Percentiles rank a stretch among this genome's conserved stretches.
Evolutionary conservation across 768 basidiomycete species (phyloP).

Genomic region (Leccinum longicurvipes): DNA sequence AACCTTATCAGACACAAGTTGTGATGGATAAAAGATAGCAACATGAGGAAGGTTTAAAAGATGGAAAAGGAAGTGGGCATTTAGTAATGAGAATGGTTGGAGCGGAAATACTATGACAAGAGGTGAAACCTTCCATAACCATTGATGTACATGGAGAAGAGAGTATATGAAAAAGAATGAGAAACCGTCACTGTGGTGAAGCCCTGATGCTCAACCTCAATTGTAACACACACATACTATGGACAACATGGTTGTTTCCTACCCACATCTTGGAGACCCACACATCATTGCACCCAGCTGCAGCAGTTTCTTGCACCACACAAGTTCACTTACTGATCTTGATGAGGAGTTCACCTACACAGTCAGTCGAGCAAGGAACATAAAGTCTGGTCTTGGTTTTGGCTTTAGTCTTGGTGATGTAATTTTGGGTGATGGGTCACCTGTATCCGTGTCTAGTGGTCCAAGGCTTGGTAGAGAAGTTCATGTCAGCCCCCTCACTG

Average conservation of each 20-base stretch:
- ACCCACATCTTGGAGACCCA: slow-evolving; percentile 69
- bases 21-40: too few species aligned
- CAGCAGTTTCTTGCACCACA: slow-evolving; percentile 54
- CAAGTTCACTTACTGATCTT: slow-evolving; percentile 77
- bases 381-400: slow-evolving; percentile 42
- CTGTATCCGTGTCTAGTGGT: slow-evolving; percentile 69
- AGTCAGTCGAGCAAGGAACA: slow-evolving; percentile 38
- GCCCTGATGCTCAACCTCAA: too few species aligned
- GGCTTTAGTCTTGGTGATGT: slow-evolving; percentile 41
- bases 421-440: slow-evolving; percentile 50
- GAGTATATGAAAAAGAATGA: too few species aligned
- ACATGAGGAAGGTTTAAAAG: too few species aligned
- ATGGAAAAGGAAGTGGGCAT: too few species aligned
- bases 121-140: too few species aligned
- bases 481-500: slow-evolving; percentile 43
- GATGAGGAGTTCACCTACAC: slow-evolving; percentile 53
- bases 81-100: too few species aligned
- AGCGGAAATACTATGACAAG: too few species aligned
- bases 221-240: slow-evolving; percentile 65
- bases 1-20: too few species aligned
- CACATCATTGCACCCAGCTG: slow-evolving; percentile 69
- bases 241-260: slow-evolving; percentile 71
- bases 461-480: slow-evolving; percentile 43
- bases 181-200: too few species aligned
- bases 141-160: too few species aligned